Evolutionary conservation across 1,139 yeast species (phyloP).

Genomic region (Fermentozyma sake): DNA sequence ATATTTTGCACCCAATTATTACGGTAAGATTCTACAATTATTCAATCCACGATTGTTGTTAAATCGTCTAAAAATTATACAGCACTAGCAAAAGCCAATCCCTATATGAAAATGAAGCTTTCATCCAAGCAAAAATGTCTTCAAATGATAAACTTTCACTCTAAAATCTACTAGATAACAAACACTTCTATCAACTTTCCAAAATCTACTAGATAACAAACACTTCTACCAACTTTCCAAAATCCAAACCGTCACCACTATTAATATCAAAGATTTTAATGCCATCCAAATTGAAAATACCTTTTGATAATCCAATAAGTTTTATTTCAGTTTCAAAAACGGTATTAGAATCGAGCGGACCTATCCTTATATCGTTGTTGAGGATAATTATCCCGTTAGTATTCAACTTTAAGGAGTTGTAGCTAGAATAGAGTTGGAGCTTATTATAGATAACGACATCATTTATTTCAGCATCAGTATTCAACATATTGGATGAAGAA

Average conservation of each 20-base stretch:
- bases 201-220: conserved; percentile 40
- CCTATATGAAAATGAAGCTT: not conserved
- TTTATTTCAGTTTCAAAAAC: conserved; percentile 62
- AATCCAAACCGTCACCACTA: conserved; percentile 68
- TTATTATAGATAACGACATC: conserved; percentile 16
- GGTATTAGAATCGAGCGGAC: conserved; percentile 57
- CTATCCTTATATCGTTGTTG: conserved; percentile 61
- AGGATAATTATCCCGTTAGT: conserved; percentile 53
- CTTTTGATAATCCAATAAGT: conserved; percentile 60
- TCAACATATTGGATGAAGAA: conserved; percentile 15
- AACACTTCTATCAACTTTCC: conserved; percentile 59
- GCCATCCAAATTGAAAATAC: conserved; percentile 63
- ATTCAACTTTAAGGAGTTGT: conserved; percentile 32
- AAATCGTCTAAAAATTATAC: too few relatives aligned
- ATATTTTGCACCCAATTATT: too few relatives aligned
- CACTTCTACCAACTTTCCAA: conserved; percentile 68
- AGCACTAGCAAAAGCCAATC: not conserved
- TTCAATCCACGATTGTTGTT: not conserved
- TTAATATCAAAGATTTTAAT: conserved; percentile 57
- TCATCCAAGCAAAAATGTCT: not conserved
- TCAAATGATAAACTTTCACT: not conserved
- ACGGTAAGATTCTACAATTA: too few relatives aligned
- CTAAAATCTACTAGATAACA: conserved; percentile 31
- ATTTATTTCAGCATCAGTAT: conserved; percentile 5
- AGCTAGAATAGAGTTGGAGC: conserved; percentile 25